A percentile compares a stretch with the other conserved stretches of the same genome.
phyloP scores from a whole-genome alignment of 805 yeast species.

The Wickerhamomyces kurtzmanii region DNA sequence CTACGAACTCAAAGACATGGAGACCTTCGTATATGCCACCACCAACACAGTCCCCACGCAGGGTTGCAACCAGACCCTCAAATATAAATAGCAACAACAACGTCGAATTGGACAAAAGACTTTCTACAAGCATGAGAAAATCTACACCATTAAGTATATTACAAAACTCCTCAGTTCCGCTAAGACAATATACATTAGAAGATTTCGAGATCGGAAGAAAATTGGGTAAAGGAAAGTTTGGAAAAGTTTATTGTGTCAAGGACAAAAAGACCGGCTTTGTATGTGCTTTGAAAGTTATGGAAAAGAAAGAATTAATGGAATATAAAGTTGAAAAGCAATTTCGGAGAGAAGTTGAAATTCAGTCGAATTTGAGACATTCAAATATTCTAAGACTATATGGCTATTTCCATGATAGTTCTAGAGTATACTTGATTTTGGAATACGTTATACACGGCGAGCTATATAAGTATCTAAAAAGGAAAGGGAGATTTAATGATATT shows the following conservation, averaged over 20 bases:
- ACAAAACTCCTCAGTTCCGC: slow-evolving; percentile 15
- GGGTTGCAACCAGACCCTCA: slow-evolving; percentile 8
- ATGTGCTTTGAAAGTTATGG: slow-evolving; percentile 89
- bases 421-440: slow-evolving; percentile 80
- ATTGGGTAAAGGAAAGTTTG: slow-evolving; percentile 90
- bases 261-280: slow-evolving; percentile 69
- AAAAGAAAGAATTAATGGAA: slow-evolving; percentile 64
- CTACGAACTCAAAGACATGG: slow-evolving; percentile 1
- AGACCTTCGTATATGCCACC: slow-evolving; percentile 20
- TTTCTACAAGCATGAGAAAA: slow-evolving; percentile 6
- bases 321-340: slow-evolving; percentile 79
- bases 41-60: slow-evolving; percentile 15
- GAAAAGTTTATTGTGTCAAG: slow-evolving; percentile 81
- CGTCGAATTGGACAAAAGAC: neutral
- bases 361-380: slow-evolving; percentile 67
- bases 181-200: slow-evolving; percentile 27
- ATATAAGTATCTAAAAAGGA: slow-evolving; percentile 59
- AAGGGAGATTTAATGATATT: slow-evolving; percentile 60
- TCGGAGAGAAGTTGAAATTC: slow-evolving; percentile 87
- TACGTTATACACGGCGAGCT: slow-evolving; percentile 83
- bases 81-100: neutral
- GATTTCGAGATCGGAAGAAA: slow-evolving; percentile 85
- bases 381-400: slow-evolving; percentile 77
- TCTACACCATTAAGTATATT: slow-evolving; percentile 14
- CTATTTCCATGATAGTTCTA: slow-evolving; percentile 70